Evolutionary conservation across 2,329 filamentous ascomycete species (phyloP), one percentile per base, ranked within the genome.

Genomic region (Paramyrothecium roridum): DNA sequence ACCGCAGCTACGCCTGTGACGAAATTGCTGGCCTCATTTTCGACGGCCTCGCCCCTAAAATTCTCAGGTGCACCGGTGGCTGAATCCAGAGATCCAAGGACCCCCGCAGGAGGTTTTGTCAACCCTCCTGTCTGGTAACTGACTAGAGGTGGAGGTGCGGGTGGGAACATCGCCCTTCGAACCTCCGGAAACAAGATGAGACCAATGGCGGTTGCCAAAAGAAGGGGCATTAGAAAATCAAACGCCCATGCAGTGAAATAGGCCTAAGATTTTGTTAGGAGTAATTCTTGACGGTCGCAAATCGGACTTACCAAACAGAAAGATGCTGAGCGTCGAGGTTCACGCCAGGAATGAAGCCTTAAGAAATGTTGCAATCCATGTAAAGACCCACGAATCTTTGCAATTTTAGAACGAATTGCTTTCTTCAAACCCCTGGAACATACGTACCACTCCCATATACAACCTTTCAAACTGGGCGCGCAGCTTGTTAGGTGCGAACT

Each of bases 401-500:
- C 8, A 16, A n/a, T 3, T 33, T 52, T 23, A 45, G 81, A 79
- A 22, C n/a, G n/a, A n/a, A n/a, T n/a, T n/a, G n/a, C n/a, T n/a
- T n/a, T n/a, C n/a, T n/a, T n/a, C n/a, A n/a, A n/a, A n/a, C n/a
- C n/a, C n/a, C n/a, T 10, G 26, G 6, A 10, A 30, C 84, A 79
- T 51, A 91, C 81, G 4, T 37, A 87, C 77, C 1, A 93, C 82
- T 0, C 86, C 90, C 80, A 90, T 91, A 66, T 93, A 93, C 12
- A 92, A 74, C 16, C 90, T 80, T 69, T 93, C 90, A 2, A 93
- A 65, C 46, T 87, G 90, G 3, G 85, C 82, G n/a, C 90, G 80
- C 43, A 93, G 75, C 68, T 93, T 93, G 65, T 93, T 89, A 0
- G 90, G 89, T 0, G 87, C 89, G 67, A 93, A 93, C 56, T 92